Evolutionary conservation across 1,284 basidiomycete genomes (phyloP).

Genomic region (Naganishia sp.): DNA sequence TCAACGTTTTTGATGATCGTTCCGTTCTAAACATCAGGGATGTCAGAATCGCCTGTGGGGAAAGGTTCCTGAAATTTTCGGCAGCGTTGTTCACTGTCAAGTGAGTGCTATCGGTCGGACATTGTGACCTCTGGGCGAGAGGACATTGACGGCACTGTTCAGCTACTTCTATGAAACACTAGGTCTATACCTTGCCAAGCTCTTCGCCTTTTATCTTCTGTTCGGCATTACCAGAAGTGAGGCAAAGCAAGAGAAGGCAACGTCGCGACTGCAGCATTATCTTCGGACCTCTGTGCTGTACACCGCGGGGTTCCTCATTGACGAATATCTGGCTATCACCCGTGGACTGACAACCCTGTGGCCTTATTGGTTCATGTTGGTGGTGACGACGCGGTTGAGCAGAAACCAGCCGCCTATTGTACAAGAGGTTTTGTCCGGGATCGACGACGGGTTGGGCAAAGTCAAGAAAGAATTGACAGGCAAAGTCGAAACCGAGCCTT

Average conservation of each 20-base stretch:
- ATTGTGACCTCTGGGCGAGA: too few species aligned
- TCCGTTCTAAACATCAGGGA: too few species aligned
- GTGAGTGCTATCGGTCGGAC: background rate
- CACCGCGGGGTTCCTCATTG: background rate
- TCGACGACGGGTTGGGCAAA: background rate
- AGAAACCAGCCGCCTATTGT: background rate
- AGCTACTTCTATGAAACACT: conserved; percentile 4
- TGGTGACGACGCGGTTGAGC: background rate
- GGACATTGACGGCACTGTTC: too few species aligned
- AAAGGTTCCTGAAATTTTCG: background rate
- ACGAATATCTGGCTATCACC: background rate
- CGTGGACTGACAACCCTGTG: conserved; percentile 1
- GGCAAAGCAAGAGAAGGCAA: background rate
- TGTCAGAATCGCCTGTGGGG: background rate
- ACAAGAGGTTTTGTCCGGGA: background rate
- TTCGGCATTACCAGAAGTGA: background rate
- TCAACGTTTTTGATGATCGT: too few species aligned
- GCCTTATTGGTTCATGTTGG: conserved; percentile 18
- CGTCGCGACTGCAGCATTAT: background rate
- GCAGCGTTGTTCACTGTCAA: background rate
- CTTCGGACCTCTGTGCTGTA: conserved; percentile 8
- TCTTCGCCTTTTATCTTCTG: conserved; percentile 4
- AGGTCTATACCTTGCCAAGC: conserved; percentile 6
- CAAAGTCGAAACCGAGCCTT: too few species aligned
- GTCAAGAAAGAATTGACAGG: too few species aligned